Evolutionary conservation across 2,329 filamentous ascomycete genomes (phyloP).

Genomic region (Colletotrichum sp.): DNA sequence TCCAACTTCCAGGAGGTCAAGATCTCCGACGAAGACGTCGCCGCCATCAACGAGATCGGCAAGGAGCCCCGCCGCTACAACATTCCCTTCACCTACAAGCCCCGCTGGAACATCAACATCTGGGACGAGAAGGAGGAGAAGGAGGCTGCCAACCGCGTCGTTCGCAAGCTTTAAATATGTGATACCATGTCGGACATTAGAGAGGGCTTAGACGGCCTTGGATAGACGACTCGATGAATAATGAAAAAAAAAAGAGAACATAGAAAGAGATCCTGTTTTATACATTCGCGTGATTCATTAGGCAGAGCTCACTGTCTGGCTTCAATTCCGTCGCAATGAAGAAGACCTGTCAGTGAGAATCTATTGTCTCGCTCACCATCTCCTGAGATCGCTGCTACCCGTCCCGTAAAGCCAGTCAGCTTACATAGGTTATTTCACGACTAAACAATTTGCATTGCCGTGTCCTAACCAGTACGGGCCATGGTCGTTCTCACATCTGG

Average conservation of each 20-base stretch:
- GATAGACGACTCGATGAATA: conserved; percentile 11
- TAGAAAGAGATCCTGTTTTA: no score
- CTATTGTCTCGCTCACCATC: no score
- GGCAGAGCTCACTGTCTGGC: no score
- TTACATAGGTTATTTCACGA: no score
- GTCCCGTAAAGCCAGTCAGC: no score
- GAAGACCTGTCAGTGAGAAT: no score
- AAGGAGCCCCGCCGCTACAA: conserved; percentile 52
- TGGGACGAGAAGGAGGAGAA: conserved; percentile 60
- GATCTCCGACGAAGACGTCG: conserved; percentile 61
- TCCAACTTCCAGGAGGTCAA: conserved; percentile 74
- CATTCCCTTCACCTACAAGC: conserved; percentile 47
- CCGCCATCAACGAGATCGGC: conserved; percentile 66
- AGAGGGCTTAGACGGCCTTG: not conserved
- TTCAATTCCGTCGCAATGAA: no score
- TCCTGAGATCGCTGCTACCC: no score
- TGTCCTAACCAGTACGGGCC: no score
- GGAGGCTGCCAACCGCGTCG: conserved; percentile 51
- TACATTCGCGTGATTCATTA: no score
- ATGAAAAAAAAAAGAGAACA: not conserved
- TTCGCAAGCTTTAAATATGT: conserved; percentile 32
- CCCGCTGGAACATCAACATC: conserved; percentile 59
- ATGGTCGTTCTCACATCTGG: no score
- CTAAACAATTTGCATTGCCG: no score
- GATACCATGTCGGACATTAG: conserved; percentile 7